Conservation (phyloP, 148 eudicot genomes). For the Drosera capensis region DNA sequence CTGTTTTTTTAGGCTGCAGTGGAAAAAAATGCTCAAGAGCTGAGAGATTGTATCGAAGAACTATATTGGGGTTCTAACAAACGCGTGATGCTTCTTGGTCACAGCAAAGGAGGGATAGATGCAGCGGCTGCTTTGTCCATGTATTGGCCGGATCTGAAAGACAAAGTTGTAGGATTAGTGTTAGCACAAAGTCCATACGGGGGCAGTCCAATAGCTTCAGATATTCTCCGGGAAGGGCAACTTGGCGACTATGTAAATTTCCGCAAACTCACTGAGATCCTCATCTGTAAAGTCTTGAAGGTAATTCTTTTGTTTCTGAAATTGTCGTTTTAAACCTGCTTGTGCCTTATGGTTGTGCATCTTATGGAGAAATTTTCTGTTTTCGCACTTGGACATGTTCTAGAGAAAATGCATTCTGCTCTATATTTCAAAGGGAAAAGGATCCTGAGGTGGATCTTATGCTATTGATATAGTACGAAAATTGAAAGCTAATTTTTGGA, state of each 20-base stretch:
- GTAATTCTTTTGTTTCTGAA: conserved; percentile 36
- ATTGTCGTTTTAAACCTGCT: too few relatives aligned
- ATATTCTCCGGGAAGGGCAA: conserved; percentile 80
- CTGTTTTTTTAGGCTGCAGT: conserved; percentile 62
- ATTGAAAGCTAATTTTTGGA: too few relatives aligned
- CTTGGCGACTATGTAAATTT: conserved; percentile 88
- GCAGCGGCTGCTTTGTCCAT: conserved; percentile 91
- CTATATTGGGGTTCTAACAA: conserved; percentile 85
- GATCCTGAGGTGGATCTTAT: too few relatives aligned
- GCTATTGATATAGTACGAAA: too few relatives aligned
- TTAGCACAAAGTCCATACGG: conserved; percentile 98
- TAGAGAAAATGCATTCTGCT: too few relatives aligned
- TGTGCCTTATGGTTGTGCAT: not conserved
- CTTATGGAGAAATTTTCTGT: not conserved
- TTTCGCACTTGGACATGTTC: too few relatives aligned
- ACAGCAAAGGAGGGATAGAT: conserved; percentile 97
- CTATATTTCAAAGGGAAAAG: too few relatives aligned
- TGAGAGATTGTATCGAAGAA: conserved; percentile 87
- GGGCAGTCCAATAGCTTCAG: conserved; percentile 97
- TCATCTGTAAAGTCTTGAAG: conserved; percentile 86
- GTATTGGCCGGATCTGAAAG: conserved; percentile 90
- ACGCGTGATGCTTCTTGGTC: conserved; percentile 80
- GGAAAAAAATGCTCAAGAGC: conserved; percentile 75
- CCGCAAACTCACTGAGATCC: conserved; percentile 77
- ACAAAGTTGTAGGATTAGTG: conserved; percentile 86